These are phyloP conservation scores for Saxophila tyrrhenica DNA, from an alignment of 495 filamentous ascomycete species.

Conservation along the genomic window DNA sequence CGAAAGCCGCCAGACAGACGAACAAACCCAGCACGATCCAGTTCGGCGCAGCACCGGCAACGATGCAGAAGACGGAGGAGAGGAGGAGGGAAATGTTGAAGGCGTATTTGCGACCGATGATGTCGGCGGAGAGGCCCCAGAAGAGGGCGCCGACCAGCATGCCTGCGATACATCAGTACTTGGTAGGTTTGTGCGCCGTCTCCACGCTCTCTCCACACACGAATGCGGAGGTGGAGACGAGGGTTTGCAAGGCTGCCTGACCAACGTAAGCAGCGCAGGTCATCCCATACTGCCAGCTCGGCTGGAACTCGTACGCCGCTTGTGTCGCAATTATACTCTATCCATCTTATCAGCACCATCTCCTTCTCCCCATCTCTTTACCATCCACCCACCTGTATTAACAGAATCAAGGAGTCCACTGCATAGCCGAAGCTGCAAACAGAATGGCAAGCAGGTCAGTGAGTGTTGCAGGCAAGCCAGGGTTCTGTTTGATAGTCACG, in stretches of 20 bases:
- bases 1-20: conserved; percentile 33
- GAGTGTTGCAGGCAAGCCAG: no score
- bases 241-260: no score
- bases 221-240: no score
- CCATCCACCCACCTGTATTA: no score
- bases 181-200: no score
- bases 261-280: conserved; percentile 50
- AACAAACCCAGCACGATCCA: conserved; percentile 41
- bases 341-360: no score
- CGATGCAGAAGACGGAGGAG: conserved; percentile 38
- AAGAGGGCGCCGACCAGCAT: conserved; percentile 44
- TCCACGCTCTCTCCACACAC: no score
- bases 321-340: conserved; percentile 48
- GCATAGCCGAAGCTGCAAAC: conserved; percentile 48
- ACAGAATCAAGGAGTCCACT: conserved; percentile 56
- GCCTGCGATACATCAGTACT: no score
- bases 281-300: conserved; percentile 42
- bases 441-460: no score
- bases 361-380: no score
- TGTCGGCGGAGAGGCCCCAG: conserved; percentile 44
- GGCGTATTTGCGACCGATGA: conserved; percentile 43
- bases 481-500: no score
- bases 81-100: conserved; percentile 43
- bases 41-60: conserved; percentile 39
- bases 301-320: conserved; percentile 48